These are phyloP conservation scores for Amesomyces nigricolor DNA, from an alignment of 2,329 filamentous ascomycete genomes.

Conservation along the genomic window DNA sequence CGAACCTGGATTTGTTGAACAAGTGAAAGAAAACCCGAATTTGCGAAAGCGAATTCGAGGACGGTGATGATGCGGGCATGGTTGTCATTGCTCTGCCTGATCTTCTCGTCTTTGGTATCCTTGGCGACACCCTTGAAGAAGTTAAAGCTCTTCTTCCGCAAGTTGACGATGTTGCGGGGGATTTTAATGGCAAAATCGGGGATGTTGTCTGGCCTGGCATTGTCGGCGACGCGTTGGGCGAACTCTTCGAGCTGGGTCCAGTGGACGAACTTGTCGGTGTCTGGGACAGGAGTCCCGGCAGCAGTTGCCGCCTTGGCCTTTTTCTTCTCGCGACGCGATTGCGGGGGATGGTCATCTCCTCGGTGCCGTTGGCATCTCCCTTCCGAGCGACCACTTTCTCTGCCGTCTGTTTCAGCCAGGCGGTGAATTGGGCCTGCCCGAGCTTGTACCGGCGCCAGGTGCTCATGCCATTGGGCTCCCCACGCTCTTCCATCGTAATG, in stretches of 20 bases:
- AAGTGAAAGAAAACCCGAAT: too few relatives aligned
- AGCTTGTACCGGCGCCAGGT: constrained; percentile 20
- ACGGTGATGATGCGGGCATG: constrained; percentile 29
- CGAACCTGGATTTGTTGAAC: too few relatives aligned
- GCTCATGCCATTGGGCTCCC: constrained; percentile 8
- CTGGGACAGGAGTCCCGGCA: background rate
- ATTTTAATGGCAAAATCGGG: constrained; percentile 26
- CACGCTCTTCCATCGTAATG: background rate
- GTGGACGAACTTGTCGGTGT: constrained; percentile 16
- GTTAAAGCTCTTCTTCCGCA: constrained; percentile 28
- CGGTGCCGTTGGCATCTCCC: background rate
- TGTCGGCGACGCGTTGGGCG: constrained; percentile 22
- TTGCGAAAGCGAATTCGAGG: too few relatives aligned
- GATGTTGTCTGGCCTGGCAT: constrained; percentile 25
- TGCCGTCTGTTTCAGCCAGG: constrained; percentile 20
- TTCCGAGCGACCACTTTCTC: constrained; percentile 13
- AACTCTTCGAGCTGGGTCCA: constrained; percentile 23
- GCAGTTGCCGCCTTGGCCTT: constrained; percentile 7
- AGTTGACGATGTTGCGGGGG: constrained; percentile 27
- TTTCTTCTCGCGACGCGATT: constrained; percentile 17
- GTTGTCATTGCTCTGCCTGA: constrained; percentile 24
- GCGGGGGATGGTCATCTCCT: background rate
- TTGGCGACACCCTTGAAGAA: constrained; percentile 24
- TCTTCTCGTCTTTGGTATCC: constrained; percentile 19
- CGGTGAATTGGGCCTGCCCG: constrained; percentile 19